Base-by-base conservation (phyloP, 306 rosid species). In the Prunus dulcis region DNA sequence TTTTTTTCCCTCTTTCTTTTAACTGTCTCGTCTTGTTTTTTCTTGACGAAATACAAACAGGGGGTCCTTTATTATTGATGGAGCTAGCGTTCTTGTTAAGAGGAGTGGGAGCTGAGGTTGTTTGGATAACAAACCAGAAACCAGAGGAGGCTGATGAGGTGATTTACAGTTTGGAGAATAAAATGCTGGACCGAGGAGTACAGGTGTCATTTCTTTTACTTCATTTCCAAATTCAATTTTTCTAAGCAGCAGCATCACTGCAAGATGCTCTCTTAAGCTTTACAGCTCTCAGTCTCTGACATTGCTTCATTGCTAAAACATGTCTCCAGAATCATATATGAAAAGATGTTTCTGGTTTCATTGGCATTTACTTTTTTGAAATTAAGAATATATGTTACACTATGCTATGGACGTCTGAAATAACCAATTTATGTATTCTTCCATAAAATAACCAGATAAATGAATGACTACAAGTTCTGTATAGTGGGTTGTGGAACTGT, bases 61-160 rank as follows among this genome's bases (percentile, higher is more conserved):
- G 97, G 1, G 96, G 97, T 19, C 97, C 97, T 12, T 84, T 92
- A 69, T 78, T 92, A 49, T 73, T 92, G 62, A 92, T 92, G 97
- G 97, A 92, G 83, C 83, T 90, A 55, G 93, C 96, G 11, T 90
- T 92, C 78, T 76, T 90, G 73, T 80, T 92, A 74, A 88, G 97
- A 72, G 86, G 85, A 1, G 97, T 88, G 9, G 97, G 97, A 19
- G 74, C 91, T 47, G 86, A 90, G 73, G 91, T 90, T 78, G 87
- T 88, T 79, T 92, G 96, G 97, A 78, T 90, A 18, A 92, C 93
- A 2, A 87, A 81, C 77, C 97, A 92, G 74, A 88, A 87, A 66
- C 87, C 87, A 2, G 64, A 57, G 45, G 85, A 88, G 69, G 76
- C 82, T 34, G 90, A 87, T 47, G 86, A 87, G 27, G 84, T 92